These are phyloP conservation scores for Shiraia sp. DNA, from an alignment of 2,329 filamentous ascomycete species.

Conservation along the genomic window DNA sequence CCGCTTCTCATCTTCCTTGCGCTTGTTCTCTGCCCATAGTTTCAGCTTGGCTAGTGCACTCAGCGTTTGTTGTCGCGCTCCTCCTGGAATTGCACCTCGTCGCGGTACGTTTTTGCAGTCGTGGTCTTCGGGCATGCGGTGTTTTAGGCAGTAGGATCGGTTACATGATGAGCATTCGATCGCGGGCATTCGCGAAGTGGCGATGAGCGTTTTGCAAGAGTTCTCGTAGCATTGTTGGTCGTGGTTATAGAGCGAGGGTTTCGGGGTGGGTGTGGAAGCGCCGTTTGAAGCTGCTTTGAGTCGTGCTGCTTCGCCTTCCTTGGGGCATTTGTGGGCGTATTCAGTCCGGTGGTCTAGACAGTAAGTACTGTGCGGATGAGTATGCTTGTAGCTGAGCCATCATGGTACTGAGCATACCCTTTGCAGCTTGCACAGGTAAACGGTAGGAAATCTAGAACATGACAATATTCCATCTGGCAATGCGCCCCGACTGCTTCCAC, in stretches of 20 bases:
- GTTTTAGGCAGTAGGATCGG: slow-evolving; percentile 75
- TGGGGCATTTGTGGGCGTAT: slow-evolving; percentile 71
- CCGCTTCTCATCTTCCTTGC: slow-evolving; percentile 68
- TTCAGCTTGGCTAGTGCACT: slow-evolving; percentile 68
- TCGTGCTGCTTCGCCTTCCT: slow-evolving; percentile 64
- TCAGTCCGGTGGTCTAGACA: slow-evolving; percentile 95
- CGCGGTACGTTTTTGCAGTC: slow-evolving; percentile 71
- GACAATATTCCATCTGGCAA: slow-evolving; percentile 90
- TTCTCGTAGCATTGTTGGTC: slow-evolving; percentile 71
- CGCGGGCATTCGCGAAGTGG: slow-evolving; percentile 68
- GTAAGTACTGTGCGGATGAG: slow-evolving; percentile 63
- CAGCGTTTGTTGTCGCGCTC: slow-evolving; percentile 46
- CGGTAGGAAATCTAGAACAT: slow-evolving; percentile 93
- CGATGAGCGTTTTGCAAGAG: slow-evolving; percentile 70
- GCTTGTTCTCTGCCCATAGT: slow-evolving; percentile 79
- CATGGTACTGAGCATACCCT: no score
- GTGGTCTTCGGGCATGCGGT: slow-evolving; percentile 79
- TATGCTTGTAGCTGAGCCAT: slow-evolving; percentile 3
- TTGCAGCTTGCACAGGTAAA: slow-evolving; percentile 91
- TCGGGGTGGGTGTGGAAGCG: slow-evolving; percentile 39
- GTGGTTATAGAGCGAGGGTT: slow-evolving; percentile 61
- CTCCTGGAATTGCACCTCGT: slow-evolving; percentile 52
- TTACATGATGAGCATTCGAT: slow-evolving; percentile 75
- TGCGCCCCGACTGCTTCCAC: slow-evolving; percentile 85
- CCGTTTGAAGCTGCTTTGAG: slow-evolving; percentile 47